Evolutionary conservation across 306 rosid genomes (phyloP), one percentile per base, ranked within the genome.

Genomic region (Herpetospermum pedunculosum): DNA sequence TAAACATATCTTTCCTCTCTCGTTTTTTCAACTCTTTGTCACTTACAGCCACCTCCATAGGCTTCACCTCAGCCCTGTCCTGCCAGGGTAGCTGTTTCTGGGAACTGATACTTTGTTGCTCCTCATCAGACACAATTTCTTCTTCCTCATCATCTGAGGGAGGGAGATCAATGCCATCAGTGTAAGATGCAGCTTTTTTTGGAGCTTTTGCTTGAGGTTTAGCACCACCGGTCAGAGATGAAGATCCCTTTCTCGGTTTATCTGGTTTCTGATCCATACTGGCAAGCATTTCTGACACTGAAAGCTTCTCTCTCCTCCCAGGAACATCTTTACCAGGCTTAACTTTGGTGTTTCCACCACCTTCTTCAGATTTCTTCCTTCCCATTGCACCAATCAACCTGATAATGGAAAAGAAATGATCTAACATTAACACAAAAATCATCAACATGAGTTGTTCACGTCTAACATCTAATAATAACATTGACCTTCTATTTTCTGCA

Each of bases 61-160:
- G 75, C 72, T 76, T 84, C 69, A 52, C 54, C 43, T 75, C 85
- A 50, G 77, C 60, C 77, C 75, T 80, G 30, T 79, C 79, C 26
- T 70, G 82, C 74, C 75, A 77, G 23, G 59, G 79, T 53, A 73
- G 72, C 35, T 57, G 78, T 43, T 75, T 81, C 60, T 80, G 65
- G 0, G 23, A 70, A 49, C 74, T 76, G 43, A 38, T 70, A 43
- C 73, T 44, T 54, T 74, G 70, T 7, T 75, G 55, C 40, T 80
- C 81, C 21, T 52, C 86, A 74, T 54, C 86, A 15, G 77, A 77
- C 26, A 75, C 78, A 63, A 59, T 55, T 73, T 73, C 87, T 12
- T 88, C 88, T 8, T 88, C 88, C 50, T 83, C 88, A 26, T 87
- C 92, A 74, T 88, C 92, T 35, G 88, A 88, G 43, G 88, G 86